Percentiles rank a stretch among this genome's conserved stretches.
Conservation (phyloP, 2,329 filamentous ascomycete species). For the Diaporthe vexans region DNA sequence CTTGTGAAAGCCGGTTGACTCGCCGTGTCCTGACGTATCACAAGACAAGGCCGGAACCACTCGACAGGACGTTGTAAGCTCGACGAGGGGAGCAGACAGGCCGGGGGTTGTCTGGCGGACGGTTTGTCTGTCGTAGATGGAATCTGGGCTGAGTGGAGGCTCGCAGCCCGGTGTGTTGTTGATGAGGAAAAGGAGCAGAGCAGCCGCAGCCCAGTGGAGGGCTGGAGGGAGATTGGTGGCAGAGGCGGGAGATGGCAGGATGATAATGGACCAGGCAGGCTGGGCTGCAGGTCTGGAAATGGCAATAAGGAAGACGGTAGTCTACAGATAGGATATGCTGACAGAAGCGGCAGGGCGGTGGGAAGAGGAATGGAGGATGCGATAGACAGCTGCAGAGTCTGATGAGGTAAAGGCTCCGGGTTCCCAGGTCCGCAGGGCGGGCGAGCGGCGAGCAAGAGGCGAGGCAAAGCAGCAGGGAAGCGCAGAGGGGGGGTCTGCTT, state of each 20-base stretch:
- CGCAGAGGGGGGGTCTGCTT: constrained; percentile 8
- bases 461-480: not conserved
- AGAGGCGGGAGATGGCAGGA: constrained; percentile 26
- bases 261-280: constrained; percentile 10
- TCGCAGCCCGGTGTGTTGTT: constrained; percentile 10
- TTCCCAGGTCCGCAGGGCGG: constrained; percentile 6
- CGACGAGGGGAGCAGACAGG: not conserved
- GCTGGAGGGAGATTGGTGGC: constrained; percentile 10
- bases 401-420: constrained; percentile 28
- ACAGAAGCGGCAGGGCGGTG: constrained; percentile 23
- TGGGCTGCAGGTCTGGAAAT: constrained; percentile 31
- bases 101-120: not conserved
- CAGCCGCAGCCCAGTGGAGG: constrained; percentile 24
- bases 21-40: constrained; percentile 15
- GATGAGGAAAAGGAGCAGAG: constrained; percentile 32
- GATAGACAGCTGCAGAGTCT: constrained; percentile 34
- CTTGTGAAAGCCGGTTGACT: constrained; percentile 25
- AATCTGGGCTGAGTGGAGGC: constrained; percentile 3
- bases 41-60: not conserved
- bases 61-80: constrained; percentile 6
- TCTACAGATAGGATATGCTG: constrained; percentile 14
- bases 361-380: constrained; percentile 23
- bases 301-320: constrained; percentile 9
- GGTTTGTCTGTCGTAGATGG: not conserved
- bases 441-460: constrained; percentile 23